phyloP scores from a whole-genome alignment of 176 grass and related monocot genomes.

The Themeda triandra region DNA sequence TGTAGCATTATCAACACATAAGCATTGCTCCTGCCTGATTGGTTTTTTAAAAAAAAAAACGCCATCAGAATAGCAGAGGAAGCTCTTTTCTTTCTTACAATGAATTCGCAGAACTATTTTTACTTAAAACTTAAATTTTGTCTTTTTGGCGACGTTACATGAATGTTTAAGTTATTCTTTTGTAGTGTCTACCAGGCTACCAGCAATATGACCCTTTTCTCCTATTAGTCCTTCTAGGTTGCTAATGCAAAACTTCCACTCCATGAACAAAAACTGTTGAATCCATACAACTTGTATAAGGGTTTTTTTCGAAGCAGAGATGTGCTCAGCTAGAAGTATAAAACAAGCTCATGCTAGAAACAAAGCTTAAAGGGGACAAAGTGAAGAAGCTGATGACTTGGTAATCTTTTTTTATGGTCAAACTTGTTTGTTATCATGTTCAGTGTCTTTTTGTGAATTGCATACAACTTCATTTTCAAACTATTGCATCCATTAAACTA shows the following conservation, averaged over 20 bases:
- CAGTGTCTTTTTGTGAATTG: background rate
- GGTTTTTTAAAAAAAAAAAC: no score
- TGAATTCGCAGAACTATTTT: no score
- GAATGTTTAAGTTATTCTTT: no score
- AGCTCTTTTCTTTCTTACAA: background rate
- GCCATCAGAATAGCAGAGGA: no score
- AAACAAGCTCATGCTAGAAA: slow-evolving; percentile 70
- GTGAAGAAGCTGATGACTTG: slow-evolving; percentile 78
- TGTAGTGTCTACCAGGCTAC: no score
- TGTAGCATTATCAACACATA: background rate
- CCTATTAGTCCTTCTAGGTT: no score
- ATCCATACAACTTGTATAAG: slow-evolving; percentile 65
- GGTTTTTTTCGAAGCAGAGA: slow-evolving; percentile 64
- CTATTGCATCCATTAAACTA: background rate
- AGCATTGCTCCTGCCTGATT: background rate
- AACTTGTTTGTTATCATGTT: background rate
- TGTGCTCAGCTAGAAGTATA: slow-evolving; percentile 79
- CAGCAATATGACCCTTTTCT: no score
- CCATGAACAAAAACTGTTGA: slow-evolving; percentile 62
- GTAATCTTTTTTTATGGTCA: slow-evolving; percentile 16
- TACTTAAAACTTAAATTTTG: no score
- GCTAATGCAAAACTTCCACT: slow-evolving; percentile 37
- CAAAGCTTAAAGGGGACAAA: slow-evolving; percentile 52
- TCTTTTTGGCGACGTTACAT: no score
- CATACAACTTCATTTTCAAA: background rate